phyloP scores from a whole-genome alignment of 164 flowering plant species.

The Magnolia changhungtana region DNA sequence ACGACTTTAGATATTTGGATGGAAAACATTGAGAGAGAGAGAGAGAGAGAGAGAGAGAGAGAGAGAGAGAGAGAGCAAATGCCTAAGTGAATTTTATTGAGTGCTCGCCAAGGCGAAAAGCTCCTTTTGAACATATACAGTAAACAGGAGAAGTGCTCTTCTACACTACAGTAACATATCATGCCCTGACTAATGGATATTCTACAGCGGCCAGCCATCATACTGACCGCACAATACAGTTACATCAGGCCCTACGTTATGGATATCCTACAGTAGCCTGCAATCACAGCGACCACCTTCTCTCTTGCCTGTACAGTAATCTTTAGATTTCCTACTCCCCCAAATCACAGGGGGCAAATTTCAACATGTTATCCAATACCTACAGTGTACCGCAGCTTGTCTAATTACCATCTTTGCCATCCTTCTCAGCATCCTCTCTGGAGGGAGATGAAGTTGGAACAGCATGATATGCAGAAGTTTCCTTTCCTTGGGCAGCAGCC shows the following conservation, averaged over 20 bases:
- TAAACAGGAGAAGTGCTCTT: background rate
- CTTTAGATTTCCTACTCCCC: background rate
- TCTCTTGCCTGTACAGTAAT: too few species aligned
- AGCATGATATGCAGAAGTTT: background rate
- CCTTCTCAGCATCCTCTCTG: background rate
- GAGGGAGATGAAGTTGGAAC: too few species aligned
- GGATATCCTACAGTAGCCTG: background rate
- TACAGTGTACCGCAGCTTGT: background rate
- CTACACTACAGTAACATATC: background rate
- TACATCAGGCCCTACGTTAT: background rate
- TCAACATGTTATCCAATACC: background rate
- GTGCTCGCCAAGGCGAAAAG: background rate
- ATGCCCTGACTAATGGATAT: background rate
- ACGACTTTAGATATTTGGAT: too few species aligned
- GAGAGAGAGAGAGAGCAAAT: background rate
- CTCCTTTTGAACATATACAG: background rate
- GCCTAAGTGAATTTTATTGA: background rate
- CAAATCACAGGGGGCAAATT: background rate
- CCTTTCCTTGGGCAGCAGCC: background rate
- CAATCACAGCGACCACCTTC: background rate
- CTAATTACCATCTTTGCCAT: background rate
- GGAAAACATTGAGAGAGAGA: background rate
- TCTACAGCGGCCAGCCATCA: background rate
- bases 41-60: background rate
- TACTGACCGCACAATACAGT: background rate